Conservation (phyloP, 2,329 filamentous ascomycete species). For the Ophiosphaerella korrae region DNA sequence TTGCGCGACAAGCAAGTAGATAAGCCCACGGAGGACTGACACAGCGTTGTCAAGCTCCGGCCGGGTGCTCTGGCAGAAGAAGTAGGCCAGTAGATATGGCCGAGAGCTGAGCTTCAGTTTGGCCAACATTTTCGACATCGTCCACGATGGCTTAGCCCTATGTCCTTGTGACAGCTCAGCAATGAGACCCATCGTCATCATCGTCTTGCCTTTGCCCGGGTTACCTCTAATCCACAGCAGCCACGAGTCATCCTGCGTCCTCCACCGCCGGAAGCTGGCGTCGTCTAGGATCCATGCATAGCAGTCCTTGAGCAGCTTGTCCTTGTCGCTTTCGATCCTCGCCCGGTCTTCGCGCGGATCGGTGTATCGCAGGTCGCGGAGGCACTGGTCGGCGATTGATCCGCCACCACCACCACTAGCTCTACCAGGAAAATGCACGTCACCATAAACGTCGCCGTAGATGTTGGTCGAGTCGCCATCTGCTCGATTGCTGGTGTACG, state of each 20-base stretch:
- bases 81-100: too few relatives aligned
- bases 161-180: neutral
- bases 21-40: too few relatives aligned
- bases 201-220: constrained; percentile 10
- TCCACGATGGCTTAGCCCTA: neutral
- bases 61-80: too few relatives aligned
- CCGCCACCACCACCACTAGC: too few relatives aligned
- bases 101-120: too few relatives aligned
- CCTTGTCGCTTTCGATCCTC: constrained; percentile 4
- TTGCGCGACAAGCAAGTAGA: too few relatives aligned
- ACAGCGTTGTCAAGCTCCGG: too few relatives aligned
- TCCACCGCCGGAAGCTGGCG: constrained; percentile 4
- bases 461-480: too few relatives aligned
- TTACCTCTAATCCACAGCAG: constrained; percentile 6
- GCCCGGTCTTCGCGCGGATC: constrained; percentile 11
- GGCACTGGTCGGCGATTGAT: neutral
- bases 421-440: too few relatives aligned
- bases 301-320: constrained; percentile 2
- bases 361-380: constrained; percentile 8
- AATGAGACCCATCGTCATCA: constrained; percentile 3
- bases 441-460: too few relatives aligned
- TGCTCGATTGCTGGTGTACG: too few relatives aligned
- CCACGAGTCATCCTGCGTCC: neutral
- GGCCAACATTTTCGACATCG: too few relatives aligned
- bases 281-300: constrained; percentile 13